Evolutionary conservation across 2,329 filamentous ascomycete species (phyloP), one percentile per base, ranked within the genome.

Genomic region (Thelonectria olida): DNA sequence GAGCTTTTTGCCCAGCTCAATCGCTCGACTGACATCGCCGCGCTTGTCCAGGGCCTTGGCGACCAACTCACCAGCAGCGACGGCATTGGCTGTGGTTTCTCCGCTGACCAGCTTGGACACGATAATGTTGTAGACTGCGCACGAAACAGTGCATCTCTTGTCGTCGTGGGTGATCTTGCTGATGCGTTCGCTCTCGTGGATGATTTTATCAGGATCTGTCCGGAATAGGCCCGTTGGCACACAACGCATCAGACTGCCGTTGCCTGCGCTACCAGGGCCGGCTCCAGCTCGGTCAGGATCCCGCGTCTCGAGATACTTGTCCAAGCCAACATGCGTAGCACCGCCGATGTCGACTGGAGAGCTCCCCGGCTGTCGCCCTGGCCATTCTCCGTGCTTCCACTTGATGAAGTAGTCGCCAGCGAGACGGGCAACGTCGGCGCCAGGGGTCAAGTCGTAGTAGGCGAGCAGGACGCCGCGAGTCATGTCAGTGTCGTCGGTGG

Each of bases 401-500:
- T 76, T 69, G 17, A 83, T 60, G 61, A 81, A 79, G 60, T 80
- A 68, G 6, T 75, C 66, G 4, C 77, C 81, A 0, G 79, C 77
- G 0, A 73, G 54, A 4, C 64, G 66, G 2, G 73, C 73, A 8
- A 82, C 52, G 48, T 79, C 74, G 12, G 60, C 61, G 10, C 62
- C 62, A 2, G 63, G 59, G 1, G 41, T 12, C 10, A 28, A 25
- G 45, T 78, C 76, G 1, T 61, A 68, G 62, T 83, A 83, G 4
- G 79, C 80, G 13, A 83, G 74, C 5, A 83, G 71, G 0, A 82
- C 77, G 9, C 76, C 80, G 5, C 81, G 79, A 5, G 79, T 81
- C 63, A 83, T 72, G 64, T 83, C 81, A 1, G 81, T 83, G 65
- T 83, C 81, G 66, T 83, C 81, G 23, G 81, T 83, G 15, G 81